Evolutionary conservation across 768 basidiomycete genomes (phyloP).

Genomic region (Fistulinella prunicolor): DNA sequence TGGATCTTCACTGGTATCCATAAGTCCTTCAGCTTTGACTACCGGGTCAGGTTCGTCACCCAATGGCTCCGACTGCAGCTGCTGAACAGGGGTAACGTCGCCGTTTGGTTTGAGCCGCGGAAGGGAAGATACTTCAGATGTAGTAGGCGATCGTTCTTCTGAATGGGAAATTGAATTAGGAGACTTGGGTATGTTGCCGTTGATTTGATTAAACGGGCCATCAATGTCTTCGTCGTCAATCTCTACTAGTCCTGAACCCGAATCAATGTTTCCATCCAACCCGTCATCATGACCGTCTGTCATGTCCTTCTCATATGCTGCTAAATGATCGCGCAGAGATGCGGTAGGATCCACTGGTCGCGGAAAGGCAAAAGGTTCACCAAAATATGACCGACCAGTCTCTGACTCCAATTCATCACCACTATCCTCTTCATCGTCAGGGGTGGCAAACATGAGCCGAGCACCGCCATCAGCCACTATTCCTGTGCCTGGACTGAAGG

Average conservation of each 20-base stretch:
- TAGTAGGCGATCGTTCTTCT: slow-evolving; percentile 14
- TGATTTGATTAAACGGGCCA: slow-evolving; percentile 27
- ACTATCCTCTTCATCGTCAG: slow-evolving; percentile 60
- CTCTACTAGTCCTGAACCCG: slow-evolving; percentile 27
- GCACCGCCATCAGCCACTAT: slow-evolving; percentile 46
- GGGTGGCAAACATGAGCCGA: slow-evolving; percentile 57
- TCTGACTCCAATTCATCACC: slow-evolving; percentile 45
- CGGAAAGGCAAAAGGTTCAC: slow-evolving; percentile 43
- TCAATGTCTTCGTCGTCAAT: slow-evolving; percentile 34
- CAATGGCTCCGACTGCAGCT: slow-evolving; percentile 47
- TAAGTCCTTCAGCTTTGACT: slow-evolving; percentile 59
- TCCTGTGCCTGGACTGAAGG: slow-evolving; percentile 54
- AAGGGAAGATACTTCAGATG: slow-evolving; percentile 48
- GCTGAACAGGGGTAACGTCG: slow-evolving; percentile 43
- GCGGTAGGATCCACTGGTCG: slow-evolving; percentile 52
- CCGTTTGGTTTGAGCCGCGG: slow-evolving; percentile 48
- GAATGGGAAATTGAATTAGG: slow-evolving; percentile 22
- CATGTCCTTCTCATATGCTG: slow-evolving; percentile 57
- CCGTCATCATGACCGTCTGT: slow-evolving; percentile 34
- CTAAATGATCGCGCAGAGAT: slow-evolving; percentile 57
- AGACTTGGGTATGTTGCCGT: slow-evolving; percentile 36
- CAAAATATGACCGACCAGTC: slow-evolving; percentile 44
- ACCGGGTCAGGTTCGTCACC: slow-evolving; percentile 55
- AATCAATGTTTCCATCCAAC: slow-evolving; percentile 15
- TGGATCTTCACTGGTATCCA: slow-evolving; percentile 65